Percentiles rank a stretch among this genome's conserved stretches.
phyloP scores from a whole-genome alignment of 1,139 yeast species.

The Lodderomyces metapsilosis region DNA sequence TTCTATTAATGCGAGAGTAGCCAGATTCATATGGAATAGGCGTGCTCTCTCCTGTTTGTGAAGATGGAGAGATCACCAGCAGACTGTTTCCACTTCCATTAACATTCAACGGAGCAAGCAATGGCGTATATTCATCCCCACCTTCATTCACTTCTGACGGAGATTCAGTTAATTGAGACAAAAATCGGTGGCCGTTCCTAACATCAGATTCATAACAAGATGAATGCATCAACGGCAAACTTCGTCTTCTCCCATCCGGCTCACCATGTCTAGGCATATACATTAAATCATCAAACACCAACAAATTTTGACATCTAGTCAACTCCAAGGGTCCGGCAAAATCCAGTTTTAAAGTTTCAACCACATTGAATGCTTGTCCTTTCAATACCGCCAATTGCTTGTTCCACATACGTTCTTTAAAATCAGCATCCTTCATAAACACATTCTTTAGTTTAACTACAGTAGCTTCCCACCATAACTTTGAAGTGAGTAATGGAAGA shows the following conservation, averaged over 20 bases:
- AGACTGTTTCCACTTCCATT: not conserved
- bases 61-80: not conserved
- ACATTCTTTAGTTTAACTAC: slow-evolving; percentile 45
- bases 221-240: slow-evolving; percentile 7
- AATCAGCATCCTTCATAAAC: slow-evolving; percentile 58
- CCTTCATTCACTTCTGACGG: slow-evolving; percentile 13
- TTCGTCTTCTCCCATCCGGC: slow-evolving; percentile 9
- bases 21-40: slow-evolving; percentile 14
- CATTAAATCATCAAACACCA: slow-evolving; percentile 63
- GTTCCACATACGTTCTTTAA: slow-evolving; percentile 64
- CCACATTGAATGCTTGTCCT: slow-evolving; percentile 79
- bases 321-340: slow-evolving; percentile 70
- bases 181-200: slow-evolving; percentile 2
- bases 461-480: slow-evolving; percentile 71
- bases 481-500: slow-evolving; percentile 57
- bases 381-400: slow-evolving; percentile 70
- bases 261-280: slow-evolving; percentile 48
- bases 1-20: slow-evolving; percentile 14
- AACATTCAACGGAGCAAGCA: slow-evolving; percentile 3
- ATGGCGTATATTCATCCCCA: slow-evolving; percentile 8
- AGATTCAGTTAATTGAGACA: not conserved
- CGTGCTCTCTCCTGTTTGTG: slow-evolving; percentile 7
- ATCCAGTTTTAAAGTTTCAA: slow-evolving; percentile 56
- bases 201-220: slow-evolving; percentile 11
- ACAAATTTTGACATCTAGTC: slow-evolving; percentile 55